A percentile compares a stretch with the other conserved stretches of the same genome.
Conservation (phyloP, 108 stramenopile genomes). For the Fistulifera solaris region DNA sequence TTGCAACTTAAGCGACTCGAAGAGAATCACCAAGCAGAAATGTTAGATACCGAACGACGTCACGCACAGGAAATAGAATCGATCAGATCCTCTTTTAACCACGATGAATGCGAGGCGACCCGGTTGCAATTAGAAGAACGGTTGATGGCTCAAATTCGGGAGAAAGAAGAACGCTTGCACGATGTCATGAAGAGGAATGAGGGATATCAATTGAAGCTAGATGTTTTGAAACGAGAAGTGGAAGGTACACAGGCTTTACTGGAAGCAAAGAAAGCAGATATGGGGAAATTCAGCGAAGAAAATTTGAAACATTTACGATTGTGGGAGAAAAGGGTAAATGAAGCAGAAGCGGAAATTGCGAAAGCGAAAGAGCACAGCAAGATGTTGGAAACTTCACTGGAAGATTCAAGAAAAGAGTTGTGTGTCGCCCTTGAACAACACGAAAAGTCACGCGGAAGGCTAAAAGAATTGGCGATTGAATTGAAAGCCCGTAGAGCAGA, state of each 20-base stretch:
- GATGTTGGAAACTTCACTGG: slow-evolving; percentile 13
- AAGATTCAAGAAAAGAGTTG: slow-evolving; percentile 40
- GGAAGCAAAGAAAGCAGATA: slow-evolving; percentile 3
- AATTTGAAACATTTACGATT: slow-evolving; percentile 7
- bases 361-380: neutral
- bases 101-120: slow-evolving; percentile 32
- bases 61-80: slow-evolving; percentile 35
- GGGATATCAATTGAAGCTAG: slow-evolving; percentile 34
- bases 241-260: slow-evolving; percentile 42
- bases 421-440: slow-evolving; percentile 41
- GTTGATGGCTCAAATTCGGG: slow-evolving; percentile 13
- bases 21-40: slow-evolving; percentile 59
- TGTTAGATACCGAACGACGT: slow-evolving; percentile 31
- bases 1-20: slow-evolving; percentile 68
- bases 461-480: slow-evolving; percentile 69
- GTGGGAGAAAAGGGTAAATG: slow-evolving; percentile 16
- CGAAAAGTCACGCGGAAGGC: slow-evolving; percentile 56
- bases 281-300: slow-evolving; percentile 4
- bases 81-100: slow-evolving; percentile 23
- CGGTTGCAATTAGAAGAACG: slow-evolving; percentile 25
- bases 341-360: neutral
- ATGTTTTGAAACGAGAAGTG: slow-evolving; percentile 51
- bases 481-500: slow-evolving; percentile 74
- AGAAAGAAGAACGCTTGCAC: slow-evolving; percentile 8
- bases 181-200: slow-evolving; percentile 33